Conservation (phyloP, 768 basidiomycete species). For the Termitomyces sp. region DNA sequence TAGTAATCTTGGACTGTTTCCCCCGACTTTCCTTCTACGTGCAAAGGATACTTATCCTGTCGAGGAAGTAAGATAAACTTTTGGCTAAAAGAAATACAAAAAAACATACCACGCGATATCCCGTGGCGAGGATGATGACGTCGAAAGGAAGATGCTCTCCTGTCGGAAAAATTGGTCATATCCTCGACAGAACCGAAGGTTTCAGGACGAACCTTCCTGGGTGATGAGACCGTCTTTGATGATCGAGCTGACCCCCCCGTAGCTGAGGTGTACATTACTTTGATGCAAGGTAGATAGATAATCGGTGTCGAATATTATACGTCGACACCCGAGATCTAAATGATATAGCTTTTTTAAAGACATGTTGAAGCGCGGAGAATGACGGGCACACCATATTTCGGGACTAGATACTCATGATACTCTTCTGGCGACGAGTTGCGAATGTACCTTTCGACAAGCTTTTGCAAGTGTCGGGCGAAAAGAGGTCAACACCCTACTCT, state of each 20-base stretch:
- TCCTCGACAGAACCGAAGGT: neutral
- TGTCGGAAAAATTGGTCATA: slow-evolving; percentile 11
- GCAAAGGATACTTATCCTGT: slow-evolving; percentile 32
- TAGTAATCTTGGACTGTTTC: slow-evolving; percentile 38
- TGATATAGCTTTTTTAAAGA: neutral
- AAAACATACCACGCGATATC: slow-evolving; percentile 25
- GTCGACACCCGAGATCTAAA: slow-evolving; percentile 54
- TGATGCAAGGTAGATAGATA: slow-evolving; percentile 42
- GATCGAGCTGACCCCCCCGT: slow-evolving; percentile 36
- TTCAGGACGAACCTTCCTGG: slow-evolving; percentile 26
- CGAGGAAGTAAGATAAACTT: neutral
- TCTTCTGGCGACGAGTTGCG: slow-evolving; percentile 37
- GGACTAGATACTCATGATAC: slow-evolving; percentile 42
- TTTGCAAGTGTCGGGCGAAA: neutral
- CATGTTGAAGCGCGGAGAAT: neutral
- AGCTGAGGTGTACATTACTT: slow-evolving; percentile 43
- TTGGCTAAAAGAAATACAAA: neutral
- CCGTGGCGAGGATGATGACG: slow-evolving; percentile 38
- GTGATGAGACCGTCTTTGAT: slow-evolving; percentile 40
- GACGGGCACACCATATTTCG: slow-evolving; percentile 38
- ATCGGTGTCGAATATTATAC: slow-evolving; percentile 45
- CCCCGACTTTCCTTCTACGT: slow-evolving; percentile 24
- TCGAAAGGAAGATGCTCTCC: slow-evolving; percentile 32
- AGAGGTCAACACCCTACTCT: neutral
- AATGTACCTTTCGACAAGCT: slow-evolving; percentile 32